Evolutionary conservation across 169 alveolate species (phyloP).

Genomic region (Eimeria tenella): DNA sequence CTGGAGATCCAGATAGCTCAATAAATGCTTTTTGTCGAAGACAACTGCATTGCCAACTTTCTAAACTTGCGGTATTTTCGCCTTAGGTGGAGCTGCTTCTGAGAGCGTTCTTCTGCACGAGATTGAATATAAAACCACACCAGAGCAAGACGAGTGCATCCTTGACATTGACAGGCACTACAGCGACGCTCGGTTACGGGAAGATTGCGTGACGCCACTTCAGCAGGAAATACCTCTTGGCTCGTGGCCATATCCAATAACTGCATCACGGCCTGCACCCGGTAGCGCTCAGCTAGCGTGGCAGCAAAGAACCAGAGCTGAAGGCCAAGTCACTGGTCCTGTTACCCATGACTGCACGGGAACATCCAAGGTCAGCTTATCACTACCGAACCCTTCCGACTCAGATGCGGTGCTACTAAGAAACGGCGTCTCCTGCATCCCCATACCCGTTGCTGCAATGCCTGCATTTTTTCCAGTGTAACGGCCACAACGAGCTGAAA

Average conservation of each 20-base stretch:
- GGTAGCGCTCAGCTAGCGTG: not conserved
- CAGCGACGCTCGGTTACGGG: not conserved
- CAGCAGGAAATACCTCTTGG: constrained; percentile 56
- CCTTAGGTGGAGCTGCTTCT: not conserved
- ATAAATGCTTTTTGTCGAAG: not conserved
- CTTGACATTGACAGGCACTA: not conserved
- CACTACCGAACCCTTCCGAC: not conserved
- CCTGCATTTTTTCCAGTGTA: constrained; percentile 37
- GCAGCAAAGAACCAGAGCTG: not conserved
- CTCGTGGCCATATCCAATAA: constrained; percentile 39
- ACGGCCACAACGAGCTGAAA: not conserved
- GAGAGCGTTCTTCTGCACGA: not conserved
- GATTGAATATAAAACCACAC: not conserved
- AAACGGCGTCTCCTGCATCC: not conserved
- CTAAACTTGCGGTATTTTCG: not conserved
- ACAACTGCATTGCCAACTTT: not conserved
- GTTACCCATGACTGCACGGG: not conserved
- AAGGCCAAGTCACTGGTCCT: not conserved
- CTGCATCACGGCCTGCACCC: not conserved
- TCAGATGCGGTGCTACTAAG: not conserved
- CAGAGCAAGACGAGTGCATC: not conserved
- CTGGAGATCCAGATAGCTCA: not conserved
- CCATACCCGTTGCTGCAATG: constrained; percentile 44
- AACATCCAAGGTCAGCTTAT: not conserved
- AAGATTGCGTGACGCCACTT: constrained; percentile 26